Percentiles rank a stretch among this genome's conserved stretches.
phyloP scores from a whole-genome alignment of 495 filamentous ascomycete species.

The Trichoderma parareesei region DNA sequence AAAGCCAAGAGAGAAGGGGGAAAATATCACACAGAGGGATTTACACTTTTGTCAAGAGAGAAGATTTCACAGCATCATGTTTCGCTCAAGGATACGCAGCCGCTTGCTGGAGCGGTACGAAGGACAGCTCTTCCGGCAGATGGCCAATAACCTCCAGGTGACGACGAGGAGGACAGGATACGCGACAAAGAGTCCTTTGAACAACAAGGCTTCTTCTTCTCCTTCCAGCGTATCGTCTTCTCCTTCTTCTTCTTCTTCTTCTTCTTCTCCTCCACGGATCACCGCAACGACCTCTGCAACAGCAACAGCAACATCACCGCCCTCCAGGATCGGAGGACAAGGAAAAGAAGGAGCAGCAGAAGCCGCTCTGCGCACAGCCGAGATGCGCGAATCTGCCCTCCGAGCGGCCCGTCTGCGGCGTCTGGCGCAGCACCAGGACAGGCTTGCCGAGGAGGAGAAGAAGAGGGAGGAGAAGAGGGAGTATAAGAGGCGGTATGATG shows the following conservation, averaged over 20 bases:
- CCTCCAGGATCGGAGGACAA: too few species aligned
- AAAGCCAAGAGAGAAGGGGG: not conserved
- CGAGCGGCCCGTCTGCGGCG: slow-evolving; percentile 4
- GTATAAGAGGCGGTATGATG: slow-evolving; percentile 27
- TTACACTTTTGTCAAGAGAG: too few species aligned
- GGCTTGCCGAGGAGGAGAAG: slow-evolving; percentile 10
- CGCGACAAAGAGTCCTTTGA: not conserved
- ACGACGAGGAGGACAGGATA: not conserved
- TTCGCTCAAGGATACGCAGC: slow-evolving; percentile 1
- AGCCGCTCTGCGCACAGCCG: not conserved
- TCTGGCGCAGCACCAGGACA: not conserved
- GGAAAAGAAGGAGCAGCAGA: not conserved
- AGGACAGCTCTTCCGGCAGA: not conserved
- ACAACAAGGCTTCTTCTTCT: not conserved
- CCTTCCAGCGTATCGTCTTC: not conserved
- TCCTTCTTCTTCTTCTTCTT: not conserved
- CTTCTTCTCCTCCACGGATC: not conserved
- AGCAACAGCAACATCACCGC: too few species aligned
- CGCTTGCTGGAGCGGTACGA: not conserved
- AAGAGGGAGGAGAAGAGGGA: slow-evolving; percentile 25
- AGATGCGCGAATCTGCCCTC: slow-evolving; percentile 3
- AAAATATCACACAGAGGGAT: too few species aligned
- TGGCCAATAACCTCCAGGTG: not conserved
- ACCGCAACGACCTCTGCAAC: not conserved
- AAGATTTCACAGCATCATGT: not conserved